Evolutionary conservation across 116 monocot species (phyloP), one percentile per base, ranked within the genome.

Genomic region (Zostera marina): DNA sequence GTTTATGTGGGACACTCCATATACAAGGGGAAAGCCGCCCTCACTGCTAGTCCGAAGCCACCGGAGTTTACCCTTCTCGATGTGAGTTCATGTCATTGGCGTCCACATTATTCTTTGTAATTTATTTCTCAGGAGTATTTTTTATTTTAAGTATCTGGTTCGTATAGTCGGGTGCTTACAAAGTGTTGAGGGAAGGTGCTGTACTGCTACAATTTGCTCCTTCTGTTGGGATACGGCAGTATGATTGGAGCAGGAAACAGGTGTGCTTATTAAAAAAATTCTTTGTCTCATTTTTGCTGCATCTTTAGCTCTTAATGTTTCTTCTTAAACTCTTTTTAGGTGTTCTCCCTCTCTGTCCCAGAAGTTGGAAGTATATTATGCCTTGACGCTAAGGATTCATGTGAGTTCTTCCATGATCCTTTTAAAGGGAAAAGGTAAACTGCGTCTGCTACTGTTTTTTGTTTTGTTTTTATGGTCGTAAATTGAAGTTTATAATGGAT

Each of bases 371-470:
- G 62, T 63, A 54, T 94, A 61, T 79, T 94, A 71, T 71, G 65
- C 62, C 84, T 94, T 61, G 85, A 82, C 19, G 66, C 77, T 41
- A 85, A 82, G 54, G 94, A 88, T 67, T 85, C 84, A 2, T 88
- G 81, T 61, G 94, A 88, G 61, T 88, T 94, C 56, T 94, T 77
- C 52, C 94, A 94, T 59, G 94, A 94, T 66, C 94, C 94, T 46
- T 88, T 80, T 60, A 85, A 82, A 68, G 94, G 88, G 59, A 88
- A 71, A 69, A 82, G 81, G 93, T 94, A 55, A 23, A 40, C 38
- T 5, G 1, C 7, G 14, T 0, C n/a, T 5, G 2, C 14, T 56
- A 56, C 22, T 9, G 1, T 56, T 56, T 48, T 17, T 48, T n/a
- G 46, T 12, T 10, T 47, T 13, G n/a, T 47, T 3, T 47, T 47